A percentile compares a stretch with the other conserved stretches of the same genome.
phyloP scores from a whole-genome alignment of 805 yeast genomes.

The Nakazawaea wickerhamii region DNA sequence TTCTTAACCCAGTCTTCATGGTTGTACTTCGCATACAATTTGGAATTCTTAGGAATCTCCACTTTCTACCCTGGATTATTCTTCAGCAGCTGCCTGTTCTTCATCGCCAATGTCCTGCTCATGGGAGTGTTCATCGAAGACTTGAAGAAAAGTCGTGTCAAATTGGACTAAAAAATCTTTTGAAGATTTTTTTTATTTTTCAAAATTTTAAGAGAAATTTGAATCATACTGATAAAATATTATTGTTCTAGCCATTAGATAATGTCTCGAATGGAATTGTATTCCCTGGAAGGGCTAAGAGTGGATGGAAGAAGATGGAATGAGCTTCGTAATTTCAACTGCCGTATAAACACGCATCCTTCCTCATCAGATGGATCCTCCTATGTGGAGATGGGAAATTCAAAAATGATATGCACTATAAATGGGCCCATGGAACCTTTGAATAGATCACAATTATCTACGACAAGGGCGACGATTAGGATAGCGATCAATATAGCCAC shows the following conservation, averaged over 20 bases:
- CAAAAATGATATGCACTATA: slow-evolving; percentile 80
- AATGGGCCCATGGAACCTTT: slow-evolving; percentile 89
- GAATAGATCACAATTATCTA: slow-evolving; percentile 43
- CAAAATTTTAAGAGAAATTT: neutral
- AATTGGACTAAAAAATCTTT: slow-evolving; percentile 3
- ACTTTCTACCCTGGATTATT: slow-evolving; percentile 60
- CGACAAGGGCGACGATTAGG: slow-evolving; percentile 50
- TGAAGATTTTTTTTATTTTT: neutral
- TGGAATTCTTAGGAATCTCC: slow-evolving; percentile 73
- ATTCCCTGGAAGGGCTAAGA: slow-evolving; percentile 93
- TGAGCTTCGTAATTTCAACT: slow-evolving; percentile 77
- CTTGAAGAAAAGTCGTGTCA: slow-evolving; percentile 17
- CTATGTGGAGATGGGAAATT: slow-evolving; percentile 85
- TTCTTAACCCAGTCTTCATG: slow-evolving; percentile 64
- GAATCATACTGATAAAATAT: neutral
- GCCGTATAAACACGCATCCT: slow-evolving; percentile 84
- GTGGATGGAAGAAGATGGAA: slow-evolving; percentile 94
- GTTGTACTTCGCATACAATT: slow-evolving; percentile 69
- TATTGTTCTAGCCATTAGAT: neutral
- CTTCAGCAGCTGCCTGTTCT: slow-evolving; percentile 51
- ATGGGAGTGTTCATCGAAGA: slow-evolving; percentile 51
- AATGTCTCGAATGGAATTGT: slow-evolving; percentile 58
- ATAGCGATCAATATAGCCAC: slow-evolving; percentile 72
- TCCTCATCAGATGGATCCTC: slow-evolving; percentile 88
- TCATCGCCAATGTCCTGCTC: slow-evolving; percentile 55